Percentiles rank a stretch among this genome's conserved stretches.
Conservation (phyloP, 208 protist species). For the Acanthamoeba culbertsoni region DNA sequence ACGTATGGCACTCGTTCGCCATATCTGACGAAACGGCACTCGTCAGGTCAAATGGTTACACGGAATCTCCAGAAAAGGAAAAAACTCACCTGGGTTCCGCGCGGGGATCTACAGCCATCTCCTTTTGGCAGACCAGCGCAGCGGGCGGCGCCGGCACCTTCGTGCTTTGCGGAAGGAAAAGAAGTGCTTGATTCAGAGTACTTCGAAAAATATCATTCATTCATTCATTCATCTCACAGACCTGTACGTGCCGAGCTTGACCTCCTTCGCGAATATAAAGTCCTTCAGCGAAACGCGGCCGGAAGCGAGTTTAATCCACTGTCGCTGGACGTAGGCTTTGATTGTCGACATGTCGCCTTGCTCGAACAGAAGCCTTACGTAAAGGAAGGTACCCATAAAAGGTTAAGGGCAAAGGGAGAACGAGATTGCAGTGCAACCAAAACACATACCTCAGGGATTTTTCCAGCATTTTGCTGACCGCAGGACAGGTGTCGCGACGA, state of each 20-base stretch:
- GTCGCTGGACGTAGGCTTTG: conserved; percentile 79
- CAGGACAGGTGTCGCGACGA: conserved; percentile 83
- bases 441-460: conserved; percentile 2
- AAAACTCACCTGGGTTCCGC: conserved; percentile 74
- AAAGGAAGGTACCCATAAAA: too few species aligned
- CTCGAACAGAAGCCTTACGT: conserved; percentile 82
- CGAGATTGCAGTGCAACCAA: too few species aligned
- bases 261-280: conserved; percentile 86
- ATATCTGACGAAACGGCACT: neutral
- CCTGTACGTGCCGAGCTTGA: conserved; percentile 74
- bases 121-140: conserved; percentile 63
- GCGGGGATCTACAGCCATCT: conserved; percentile 75
- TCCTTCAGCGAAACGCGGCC: conserved; percentile 76
- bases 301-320: conserved; percentile 77
- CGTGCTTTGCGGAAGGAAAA: too few species aligned
- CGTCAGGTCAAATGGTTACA: neutral
- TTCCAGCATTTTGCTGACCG: conserved; percentile 79
- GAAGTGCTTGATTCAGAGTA: neutral
- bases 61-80: too few species aligned
- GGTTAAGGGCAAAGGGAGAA: too few species aligned
- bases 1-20: conserved; percentile 82
- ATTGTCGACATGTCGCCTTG: conserved; percentile 80
- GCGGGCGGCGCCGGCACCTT: conserved; percentile 59
- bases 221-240: neutral
- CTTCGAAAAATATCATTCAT: neutral